Conservation (phyloP, 768 basidiomycete species). For the Tylopilus rubrobrunneus region DNA sequence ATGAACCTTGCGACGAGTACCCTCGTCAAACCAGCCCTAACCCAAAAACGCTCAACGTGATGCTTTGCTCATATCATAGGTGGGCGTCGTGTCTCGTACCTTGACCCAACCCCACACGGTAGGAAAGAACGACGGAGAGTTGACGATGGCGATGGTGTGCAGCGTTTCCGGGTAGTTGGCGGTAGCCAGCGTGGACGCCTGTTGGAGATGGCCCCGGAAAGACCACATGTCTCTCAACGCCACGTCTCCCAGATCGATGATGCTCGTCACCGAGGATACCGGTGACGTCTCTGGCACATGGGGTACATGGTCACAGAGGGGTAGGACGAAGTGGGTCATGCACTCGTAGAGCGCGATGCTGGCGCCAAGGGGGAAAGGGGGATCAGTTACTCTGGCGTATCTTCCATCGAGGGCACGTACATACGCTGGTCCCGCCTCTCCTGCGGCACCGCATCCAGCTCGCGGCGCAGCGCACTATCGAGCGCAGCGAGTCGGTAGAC, state of each 20-base stretch:
- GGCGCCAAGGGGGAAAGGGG: not conserved
- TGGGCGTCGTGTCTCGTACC: constrained; percentile 29
- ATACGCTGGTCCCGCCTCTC: constrained; percentile 66
- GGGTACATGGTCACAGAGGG: constrained; percentile 59
- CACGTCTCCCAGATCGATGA: constrained; percentile 68
- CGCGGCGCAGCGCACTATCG: constrained; percentile 47
- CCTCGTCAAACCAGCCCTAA: constrained; percentile 77
- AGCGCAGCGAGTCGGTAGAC: constrained; percentile 73
- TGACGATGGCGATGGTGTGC: constrained; percentile 63
- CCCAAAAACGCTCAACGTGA: not conserved
- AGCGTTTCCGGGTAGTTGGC: constrained; percentile 83
- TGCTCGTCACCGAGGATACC: constrained; percentile 57
- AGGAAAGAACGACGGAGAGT: constrained; percentile 79
- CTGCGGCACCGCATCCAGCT: constrained; percentile 50
- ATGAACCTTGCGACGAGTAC: constrained; percentile 73
- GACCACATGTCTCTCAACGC: constrained; percentile 66
- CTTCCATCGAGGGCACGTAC: constrained; percentile 38
- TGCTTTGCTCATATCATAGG: not conserved
- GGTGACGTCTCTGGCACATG: constrained; percentile 51
- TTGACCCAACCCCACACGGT: constrained; percentile 85
- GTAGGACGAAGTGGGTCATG: constrained; percentile 62
- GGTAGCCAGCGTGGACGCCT: constrained; percentile 70
- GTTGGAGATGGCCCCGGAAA: constrained; percentile 67
- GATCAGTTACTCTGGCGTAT: not conserved
- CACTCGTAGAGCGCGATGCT: constrained; percentile 65